Evolutionary conservation across 768 basidiomycete genomes (phyloP), one percentile per base, ranked within the genome.

Genomic region (Panaeolus papilionaceus): DNA sequence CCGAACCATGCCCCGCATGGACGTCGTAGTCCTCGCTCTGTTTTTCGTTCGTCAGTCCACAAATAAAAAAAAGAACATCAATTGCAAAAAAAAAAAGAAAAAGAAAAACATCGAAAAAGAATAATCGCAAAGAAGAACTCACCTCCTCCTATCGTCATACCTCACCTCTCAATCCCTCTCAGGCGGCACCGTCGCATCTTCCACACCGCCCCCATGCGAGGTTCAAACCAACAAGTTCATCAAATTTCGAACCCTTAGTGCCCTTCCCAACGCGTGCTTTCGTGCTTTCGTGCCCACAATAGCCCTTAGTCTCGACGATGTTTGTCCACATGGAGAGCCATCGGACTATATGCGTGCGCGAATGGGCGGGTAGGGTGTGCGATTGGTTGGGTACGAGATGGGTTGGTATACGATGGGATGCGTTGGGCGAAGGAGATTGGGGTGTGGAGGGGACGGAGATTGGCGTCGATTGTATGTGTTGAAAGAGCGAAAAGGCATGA

Each of bases 321-420:
- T 94, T 94, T 79, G 94, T 94, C 93, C 93, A 95, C 92, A 94
- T 94, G 0, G n/a, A n/a, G n/a, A n/a, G n/a, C n/a, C n/a, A n/a
- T 3, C 93, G 5, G 33, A 33, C 33, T 33, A 33, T 33, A 3
- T 33, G 33, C 33, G 33, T 3, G 42, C 2, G 23, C 16, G 68
- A 10, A 9, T 9, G n/a, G 28, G 10, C 20, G 18, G 45, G 37
- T 38, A 10, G 26, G 38, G 44, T 14, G 16, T 40, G n/a, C 7
- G 39, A 54, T 2, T 40, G 18, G 64, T 2, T 6, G 40, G 14
- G 33, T 2, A 38, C 16, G 16, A 20, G 38, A 20, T 23, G 40
- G 61, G 40, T n/a, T 14, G 54, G 47, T 38, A n/a, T 38, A 10
- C 0, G 1, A 14, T 4, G 2, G 14, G 11, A 14, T 40, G 39